Percentiles rank a stretch among this genome's conserved stretches.
Conservation (phyloP, 1,139 yeast species). For the Zygoascus sp. region DNA sequence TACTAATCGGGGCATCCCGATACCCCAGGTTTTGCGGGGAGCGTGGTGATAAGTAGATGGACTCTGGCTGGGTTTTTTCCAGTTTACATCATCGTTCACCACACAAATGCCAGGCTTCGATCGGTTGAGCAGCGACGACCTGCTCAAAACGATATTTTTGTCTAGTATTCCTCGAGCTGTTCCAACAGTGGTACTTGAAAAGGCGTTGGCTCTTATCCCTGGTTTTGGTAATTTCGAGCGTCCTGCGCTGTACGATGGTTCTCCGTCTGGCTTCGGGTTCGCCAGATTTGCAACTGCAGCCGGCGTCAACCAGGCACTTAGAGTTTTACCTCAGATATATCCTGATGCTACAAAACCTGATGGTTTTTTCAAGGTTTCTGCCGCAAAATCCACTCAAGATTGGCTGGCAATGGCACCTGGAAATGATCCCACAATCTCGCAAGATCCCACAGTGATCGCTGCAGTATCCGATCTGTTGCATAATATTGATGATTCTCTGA, state of each 20-base stretch:
- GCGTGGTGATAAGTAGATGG: background rate
- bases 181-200: conserved; percentile 29
- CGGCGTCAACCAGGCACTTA: conserved; percentile 23
- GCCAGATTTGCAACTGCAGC: conserved; percentile 23
- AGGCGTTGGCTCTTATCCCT: conserved; percentile 25
- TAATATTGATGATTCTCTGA: conserved; percentile 1
- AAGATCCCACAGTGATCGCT: conserved; percentile 9
- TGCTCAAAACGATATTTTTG: conserved; percentile 31
- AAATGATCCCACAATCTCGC: conserved; percentile 7
- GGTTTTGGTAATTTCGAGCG: conserved; percentile 26
- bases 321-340: conserved; percentile 24
- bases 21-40: background rate
- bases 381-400: conserved; percentile 2
- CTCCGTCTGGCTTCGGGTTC: conserved; percentile 25
- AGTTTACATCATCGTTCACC: too few species aligned
- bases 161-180: conserved; percentile 30
- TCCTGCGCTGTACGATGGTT: conserved; percentile 20
- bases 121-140: conserved; percentile 24
- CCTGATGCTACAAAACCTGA: background rate
- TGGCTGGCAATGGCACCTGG: conserved; percentile 8
- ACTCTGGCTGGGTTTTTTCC: too few species aligned
- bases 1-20: conserved; percentile 1
- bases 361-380: background rate
- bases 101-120: background rate
- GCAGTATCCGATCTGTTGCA: background rate